phyloP scores from a whole-genome alignment of 116 monocot genomes.

The Cymodocea nodosa region DNA sequence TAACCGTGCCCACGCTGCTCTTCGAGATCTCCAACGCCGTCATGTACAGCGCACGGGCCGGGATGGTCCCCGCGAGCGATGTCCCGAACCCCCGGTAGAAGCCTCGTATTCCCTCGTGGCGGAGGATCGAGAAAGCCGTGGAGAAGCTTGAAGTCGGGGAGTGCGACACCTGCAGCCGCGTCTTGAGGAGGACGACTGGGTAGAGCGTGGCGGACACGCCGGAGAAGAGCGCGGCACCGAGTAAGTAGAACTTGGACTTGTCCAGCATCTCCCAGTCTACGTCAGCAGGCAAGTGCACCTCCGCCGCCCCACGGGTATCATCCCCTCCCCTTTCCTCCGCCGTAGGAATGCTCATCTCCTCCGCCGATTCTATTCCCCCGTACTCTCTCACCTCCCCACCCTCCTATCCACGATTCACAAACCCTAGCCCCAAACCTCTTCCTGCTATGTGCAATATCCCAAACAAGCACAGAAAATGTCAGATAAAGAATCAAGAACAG shows the following conservation, averaged over 20 bases:
- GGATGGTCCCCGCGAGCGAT: conserved; percentile 66
- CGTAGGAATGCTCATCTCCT: conserved; percentile 6
- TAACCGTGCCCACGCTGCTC: conserved; percentile 39
- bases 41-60: conserved; percentile 79
- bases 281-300: conserved; percentile 57
- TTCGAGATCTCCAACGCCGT: conserved; percentile 70
- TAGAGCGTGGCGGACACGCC: conserved; percentile 68
- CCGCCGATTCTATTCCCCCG: background rate
- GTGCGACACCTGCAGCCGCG: conserved; percentile 53
- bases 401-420: background rate
- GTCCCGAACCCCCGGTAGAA: conserved; percentile 75
- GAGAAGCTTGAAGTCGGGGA: conserved; percentile 15
- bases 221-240: conserved; percentile 75
- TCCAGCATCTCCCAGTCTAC: conserved; percentile 86
- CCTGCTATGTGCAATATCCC: background rate
- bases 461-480: background rate
- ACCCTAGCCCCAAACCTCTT: conserved; percentile 3
- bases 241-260: conserved; percentile 74
- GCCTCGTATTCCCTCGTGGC: conserved; percentile 39
- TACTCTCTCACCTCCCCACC: background rate
- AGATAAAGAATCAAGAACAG: no score
- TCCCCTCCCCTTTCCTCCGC: conserved; percentile 6
- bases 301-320: conserved; percentile 14
- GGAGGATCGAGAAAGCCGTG: conserved; percentile 35
- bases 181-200: conserved; percentile 72